Conservation (phyloP, 192 early-diverging fungal species). For the Physocladia obscura region DNA sequence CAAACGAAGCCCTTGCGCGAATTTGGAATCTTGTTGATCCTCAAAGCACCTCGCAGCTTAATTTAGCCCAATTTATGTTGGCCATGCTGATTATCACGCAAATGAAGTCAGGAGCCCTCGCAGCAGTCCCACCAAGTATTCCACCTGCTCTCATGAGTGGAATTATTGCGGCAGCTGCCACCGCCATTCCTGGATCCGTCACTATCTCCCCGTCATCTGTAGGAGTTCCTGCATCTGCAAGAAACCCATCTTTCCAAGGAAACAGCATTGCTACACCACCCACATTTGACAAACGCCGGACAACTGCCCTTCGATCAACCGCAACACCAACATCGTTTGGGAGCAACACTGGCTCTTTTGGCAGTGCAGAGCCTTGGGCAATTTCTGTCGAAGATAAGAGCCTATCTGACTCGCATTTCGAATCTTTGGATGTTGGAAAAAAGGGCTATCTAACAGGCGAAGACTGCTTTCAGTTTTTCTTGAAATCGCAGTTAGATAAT, state of each 20-base stretch:
- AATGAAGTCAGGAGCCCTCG: slow-evolving; percentile 70
- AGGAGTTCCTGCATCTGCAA: neutral
- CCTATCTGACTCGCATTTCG: slow-evolving; percentile 81
- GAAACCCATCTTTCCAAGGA: neutral
- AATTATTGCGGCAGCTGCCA: slow-evolving; percentile 22
- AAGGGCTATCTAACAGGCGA: slow-evolving; percentile 74
- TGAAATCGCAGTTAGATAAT: slow-evolving; percentile 73
- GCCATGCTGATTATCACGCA: slow-evolving; percentile 88
- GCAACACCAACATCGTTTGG: neutral
- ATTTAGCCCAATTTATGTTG: slow-evolving; percentile 80
- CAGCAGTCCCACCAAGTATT: slow-evolving; percentile 66
- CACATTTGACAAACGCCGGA: slow-evolving; percentile 30
- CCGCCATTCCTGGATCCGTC: neutral
- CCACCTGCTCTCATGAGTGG: slow-evolving; percentile 65
- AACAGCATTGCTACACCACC: slow-evolving; percentile 14
- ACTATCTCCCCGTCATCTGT: neutral
- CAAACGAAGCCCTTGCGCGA: slow-evolving; percentile 68
- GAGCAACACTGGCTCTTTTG: slow-evolving; percentile 12
- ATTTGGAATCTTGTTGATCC: slow-evolving; percentile 90
- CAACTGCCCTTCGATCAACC: neutral
- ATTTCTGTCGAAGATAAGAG: slow-evolving; percentile 70
- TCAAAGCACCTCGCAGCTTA: slow-evolving; percentile 65
- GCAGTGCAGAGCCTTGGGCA: slow-evolving; percentile 60
- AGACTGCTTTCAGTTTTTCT: slow-evolving; percentile 74
- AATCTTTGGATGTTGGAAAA: slow-evolving; percentile 62